These are phyloP conservation scores for Sporopachydermia lactativora DNA, from an alignment of 805 yeast species.

Conservation along the genomic window DNA sequence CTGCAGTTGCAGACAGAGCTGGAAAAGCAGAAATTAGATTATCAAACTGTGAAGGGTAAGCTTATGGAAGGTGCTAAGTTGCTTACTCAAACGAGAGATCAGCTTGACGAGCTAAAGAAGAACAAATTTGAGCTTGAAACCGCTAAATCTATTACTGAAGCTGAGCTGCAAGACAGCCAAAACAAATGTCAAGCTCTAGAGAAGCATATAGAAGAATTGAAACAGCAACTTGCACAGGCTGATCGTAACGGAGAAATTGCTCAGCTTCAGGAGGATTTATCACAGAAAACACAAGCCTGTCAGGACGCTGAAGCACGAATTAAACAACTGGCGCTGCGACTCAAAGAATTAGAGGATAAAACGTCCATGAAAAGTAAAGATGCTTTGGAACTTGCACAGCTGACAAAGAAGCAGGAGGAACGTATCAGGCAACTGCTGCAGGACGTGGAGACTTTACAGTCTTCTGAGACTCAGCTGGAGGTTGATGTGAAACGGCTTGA, in stretches of 20 bases:
- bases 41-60: slow-evolving; percentile 14
- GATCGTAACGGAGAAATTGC: too few relatives aligned
- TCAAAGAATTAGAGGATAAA: neutral
- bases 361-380: neutral
- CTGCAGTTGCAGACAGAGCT: slow-evolving; percentile 7
- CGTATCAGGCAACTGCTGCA: slow-evolving; percentile 27
- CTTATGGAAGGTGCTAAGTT: slow-evolving; percentile 14
- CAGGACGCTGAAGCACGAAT: too few relatives aligned
- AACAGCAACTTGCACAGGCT: slow-evolving; percentile 14
- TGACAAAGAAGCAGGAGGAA: slow-evolving; percentile 28
- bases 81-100: slow-evolving; percentile 10
- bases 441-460: slow-evolving; percentile 19
- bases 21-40: slow-evolving; percentile 11
- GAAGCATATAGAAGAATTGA: slow-evolving; percentile 13
- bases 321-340: neutral
- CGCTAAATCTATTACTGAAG: slow-evolving; percentile 13
- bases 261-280: too few relatives aligned
- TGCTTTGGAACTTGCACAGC: neutral
- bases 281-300: too few relatives aligned
- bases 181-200: slow-evolving; percentile 13
- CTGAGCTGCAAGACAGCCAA: slow-evolving; percentile 7
- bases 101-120: slow-evolving; percentile 6
- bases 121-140: slow-evolving; percentile 10
- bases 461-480: slow-evolving; percentile 23
- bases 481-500: slow-evolving; percentile 28